Conservation (phyloP, 768 basidiomycete species). For the Clavaria fumosa region DNA sequence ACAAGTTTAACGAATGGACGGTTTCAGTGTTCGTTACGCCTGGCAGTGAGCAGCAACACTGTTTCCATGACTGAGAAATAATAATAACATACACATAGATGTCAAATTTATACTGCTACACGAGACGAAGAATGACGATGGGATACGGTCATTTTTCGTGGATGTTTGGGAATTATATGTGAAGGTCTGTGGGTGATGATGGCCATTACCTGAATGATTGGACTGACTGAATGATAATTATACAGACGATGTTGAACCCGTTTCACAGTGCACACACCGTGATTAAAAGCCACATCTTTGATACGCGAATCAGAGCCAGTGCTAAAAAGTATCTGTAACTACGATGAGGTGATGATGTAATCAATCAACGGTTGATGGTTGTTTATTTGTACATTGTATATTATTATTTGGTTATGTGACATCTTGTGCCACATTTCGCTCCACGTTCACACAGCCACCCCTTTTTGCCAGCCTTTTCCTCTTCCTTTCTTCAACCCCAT, state of each 20-base stretch:
- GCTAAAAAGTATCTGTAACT: conserved; percentile 65
- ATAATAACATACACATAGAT: conserved; percentile 34
- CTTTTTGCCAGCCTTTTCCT: conserved; percentile 16
- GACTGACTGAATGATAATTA: conserved; percentile 6
- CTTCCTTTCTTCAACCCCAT: conserved; percentile 21
- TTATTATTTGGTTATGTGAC: too few species aligned
- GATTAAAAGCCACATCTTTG: conserved; percentile 72
- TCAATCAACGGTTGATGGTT: too few species aligned
- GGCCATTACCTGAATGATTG: background rate
- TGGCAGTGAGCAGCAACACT: conserved; percentile 49
- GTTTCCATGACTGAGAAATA: background rate
- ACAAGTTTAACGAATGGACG: conserved; percentile 98
- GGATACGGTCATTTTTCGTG: conserved; percentile 81
- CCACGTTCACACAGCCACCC: too few species aligned
- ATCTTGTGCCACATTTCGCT: too few species aligned
- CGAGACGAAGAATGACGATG: conserved; percentile 94
- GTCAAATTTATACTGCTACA: conserved; percentile 92
- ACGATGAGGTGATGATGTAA: too few species aligned
- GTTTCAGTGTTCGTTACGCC: conserved; percentile 93
- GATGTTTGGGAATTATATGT: conserved; percentile 97
- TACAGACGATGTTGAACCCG: conserved; percentile 80
- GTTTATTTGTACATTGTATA: too few species aligned
- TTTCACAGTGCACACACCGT: conserved; percentile 84
- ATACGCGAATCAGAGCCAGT: conserved; percentile 66
- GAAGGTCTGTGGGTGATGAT: conserved; percentile 45